Conservation (phyloP, 495 filamentous ascomycete species). For the Hyaloscypha hepaticicola region DNA sequence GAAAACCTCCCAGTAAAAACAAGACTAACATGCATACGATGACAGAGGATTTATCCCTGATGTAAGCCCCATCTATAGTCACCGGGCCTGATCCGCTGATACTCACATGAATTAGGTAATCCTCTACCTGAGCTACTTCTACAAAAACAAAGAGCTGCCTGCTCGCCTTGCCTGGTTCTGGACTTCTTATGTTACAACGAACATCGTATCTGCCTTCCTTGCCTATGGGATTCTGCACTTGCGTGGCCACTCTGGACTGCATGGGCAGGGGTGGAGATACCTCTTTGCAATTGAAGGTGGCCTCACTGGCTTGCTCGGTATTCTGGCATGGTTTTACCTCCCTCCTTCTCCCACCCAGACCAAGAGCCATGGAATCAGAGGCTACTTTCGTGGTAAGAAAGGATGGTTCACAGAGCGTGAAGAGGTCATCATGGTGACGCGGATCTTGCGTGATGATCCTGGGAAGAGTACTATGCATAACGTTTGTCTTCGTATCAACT, state of each 20-base stretch:
- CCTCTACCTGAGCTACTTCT: conserved; percentile 77
- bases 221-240: conserved; percentile 73
- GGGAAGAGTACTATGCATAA: conserved; percentile 59
- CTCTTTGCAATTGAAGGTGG: conserved; percentile 59
- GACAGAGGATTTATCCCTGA: conserved; percentile 66
- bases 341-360: conserved; percentile 73
- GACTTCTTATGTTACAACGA: conserved; percentile 61
- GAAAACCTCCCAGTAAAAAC: conserved; percentile 47
- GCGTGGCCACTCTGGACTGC: conserved; percentile 52
- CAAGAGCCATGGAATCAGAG: conserved; percentile 33
- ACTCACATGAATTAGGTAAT: conserved; percentile 25
- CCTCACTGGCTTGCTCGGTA: conserved; percentile 60
- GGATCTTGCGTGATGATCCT: conserved; percentile 70
- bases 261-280: conserved; percentile 63
- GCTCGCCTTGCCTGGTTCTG: conserved; percentile 68
- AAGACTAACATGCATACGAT: conserved; percentile 52
- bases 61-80: conserved; percentile 9
- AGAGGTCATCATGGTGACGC: conserved; percentile 71
- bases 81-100: too few species aligned
- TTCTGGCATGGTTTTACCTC: conserved; percentile 65
- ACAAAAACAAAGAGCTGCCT: conserved; percentile 67
- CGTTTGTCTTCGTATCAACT: neutral
- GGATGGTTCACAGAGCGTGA: conserved; percentile 71
- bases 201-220: conserved; percentile 66
- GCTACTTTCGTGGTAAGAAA: conserved; percentile 61